Evolutionary conservation across 495 filamentous ascomycete species (phyloP).

Genomic region (Pseudotulostoma volvatum): DNA sequence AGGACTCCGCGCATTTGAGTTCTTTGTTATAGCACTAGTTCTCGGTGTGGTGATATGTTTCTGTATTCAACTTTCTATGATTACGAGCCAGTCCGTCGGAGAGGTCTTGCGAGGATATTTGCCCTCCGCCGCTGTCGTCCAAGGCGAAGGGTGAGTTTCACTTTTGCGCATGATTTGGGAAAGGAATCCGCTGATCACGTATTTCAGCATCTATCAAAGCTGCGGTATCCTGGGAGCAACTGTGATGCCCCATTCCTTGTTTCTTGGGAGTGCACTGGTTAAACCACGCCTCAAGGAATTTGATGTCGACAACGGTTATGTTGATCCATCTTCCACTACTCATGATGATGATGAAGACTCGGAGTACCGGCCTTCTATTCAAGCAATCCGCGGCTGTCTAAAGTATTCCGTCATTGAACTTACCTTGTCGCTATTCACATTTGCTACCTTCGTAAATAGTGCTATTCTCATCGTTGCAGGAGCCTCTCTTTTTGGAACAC

Average conservation of each 20-base stretch:
- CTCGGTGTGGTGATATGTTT: conserved; percentile 82
- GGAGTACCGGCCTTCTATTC: conserved; percentile 59
- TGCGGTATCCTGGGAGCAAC: conserved; percentile 88
- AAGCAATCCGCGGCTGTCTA: conserved; percentile 63
- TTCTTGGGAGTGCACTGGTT: conserved; percentile 77
- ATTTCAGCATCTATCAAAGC: conserved; percentile 59
- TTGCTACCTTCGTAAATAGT: conserved; percentile 87
- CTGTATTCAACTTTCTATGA: conserved; percentile 71
- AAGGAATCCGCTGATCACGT: conserved; percentile 4
- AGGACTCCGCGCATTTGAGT: conserved; percentile 62
- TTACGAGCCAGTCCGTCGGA: conserved; percentile 48
- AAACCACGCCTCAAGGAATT: conserved; percentile 69
- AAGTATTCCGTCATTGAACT: conserved; percentile 68
- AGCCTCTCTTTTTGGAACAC: conserved; percentile 48
- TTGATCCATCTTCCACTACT: conserved; percentile 24
- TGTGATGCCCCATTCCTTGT: conserved; percentile 87
- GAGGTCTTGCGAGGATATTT: conserved; percentile 76
- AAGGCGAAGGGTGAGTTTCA: conserved; percentile 40
- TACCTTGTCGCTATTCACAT: conserved; percentile 65
- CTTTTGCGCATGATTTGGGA: neutral
- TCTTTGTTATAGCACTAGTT: conserved; percentile 63
- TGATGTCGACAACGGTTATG: conserved; percentile 45
- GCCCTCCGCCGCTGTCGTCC: conserved; percentile 57
- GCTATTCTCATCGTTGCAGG: conserved; percentile 83
- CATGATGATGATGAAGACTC: conserved; percentile 31